These are phyloP conservation scores for Danielia reshetovae DNA, from an alignment of 805 yeast genomes.

Conservation along the genomic window DNA sequence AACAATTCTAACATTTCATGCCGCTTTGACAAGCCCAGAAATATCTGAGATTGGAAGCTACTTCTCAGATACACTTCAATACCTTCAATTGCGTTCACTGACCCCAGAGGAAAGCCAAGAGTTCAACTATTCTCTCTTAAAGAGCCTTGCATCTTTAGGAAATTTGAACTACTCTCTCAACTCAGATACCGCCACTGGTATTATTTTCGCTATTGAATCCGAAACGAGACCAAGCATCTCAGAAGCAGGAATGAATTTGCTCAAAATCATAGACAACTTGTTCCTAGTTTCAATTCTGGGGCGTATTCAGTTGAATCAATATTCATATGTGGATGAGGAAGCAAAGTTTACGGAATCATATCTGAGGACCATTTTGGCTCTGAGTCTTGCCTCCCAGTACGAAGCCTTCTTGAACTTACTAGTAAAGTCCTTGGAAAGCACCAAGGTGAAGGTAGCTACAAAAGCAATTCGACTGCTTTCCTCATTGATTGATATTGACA, in stretches of 20 bases:
- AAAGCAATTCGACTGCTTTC: constrained; percentile 66
- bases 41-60: not conserved
- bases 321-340: not conserved
- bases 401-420: constrained; percentile 52
- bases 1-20: not conserved
- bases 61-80: not conserved
- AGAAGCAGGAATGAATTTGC: not conserved
- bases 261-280: constrained; percentile 4
- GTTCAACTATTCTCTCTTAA: not conserved
- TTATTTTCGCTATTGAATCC: not conserved
- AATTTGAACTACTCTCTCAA: not conserved
- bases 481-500: constrained; percentile 49
- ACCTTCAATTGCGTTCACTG: not conserved
- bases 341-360: constrained; percentile 3
- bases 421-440: constrained; percentile 29
- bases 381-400: constrained; percentile 27
- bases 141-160: not conserved
- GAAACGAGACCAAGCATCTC: not conserved
- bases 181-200: not conserved
- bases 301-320: too few relatives aligned
- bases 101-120: not conserved
- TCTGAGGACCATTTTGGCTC: constrained; percentile 3
- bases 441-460: constrained; percentile 32
- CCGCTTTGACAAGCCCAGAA: not conserved
- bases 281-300: constrained; percentile 2